These are phyloP conservation scores for Datisca glomerata DNA, from an alignment of 306 rosid genomes.

Conservation along the genomic window DNA sequence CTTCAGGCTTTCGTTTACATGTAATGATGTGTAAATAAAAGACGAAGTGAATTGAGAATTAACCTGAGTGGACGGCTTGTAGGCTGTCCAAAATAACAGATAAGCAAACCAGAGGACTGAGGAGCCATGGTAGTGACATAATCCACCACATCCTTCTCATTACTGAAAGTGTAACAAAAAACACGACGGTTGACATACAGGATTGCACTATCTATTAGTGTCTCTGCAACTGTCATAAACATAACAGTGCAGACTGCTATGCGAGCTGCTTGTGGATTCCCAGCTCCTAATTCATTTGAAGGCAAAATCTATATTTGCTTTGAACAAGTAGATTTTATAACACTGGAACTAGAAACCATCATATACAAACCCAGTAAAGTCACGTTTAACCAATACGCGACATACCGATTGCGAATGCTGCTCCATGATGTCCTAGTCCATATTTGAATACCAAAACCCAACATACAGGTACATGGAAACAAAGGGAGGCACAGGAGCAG, in stretches of 20 bases:
- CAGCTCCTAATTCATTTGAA: conserved; percentile 66
- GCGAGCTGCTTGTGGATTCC: conserved; percentile 40
- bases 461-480: conserved; percentile 38
- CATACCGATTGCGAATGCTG: conserved; percentile 53
- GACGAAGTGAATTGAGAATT: background rate
- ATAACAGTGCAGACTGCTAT: conserved; percentile 33
- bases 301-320: no score
- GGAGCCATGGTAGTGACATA: conserved; percentile 52
- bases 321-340: no score
- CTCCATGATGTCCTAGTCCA: conserved; percentile 41
- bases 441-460: conserved; percentile 60
- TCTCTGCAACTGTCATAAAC: conserved; percentile 21
- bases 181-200: conserved; percentile 29
- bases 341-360: conserved; percentile 26
- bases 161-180: conserved; percentile 49
- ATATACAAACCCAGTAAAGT: conserved; percentile 38
- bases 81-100: conserved; percentile 38
- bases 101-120: conserved; percentile 41
- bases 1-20: no score
- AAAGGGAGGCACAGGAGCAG: conserved; percentile 31
- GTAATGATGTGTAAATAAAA: background rate
- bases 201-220: conserved; percentile 23
- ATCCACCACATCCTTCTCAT: conserved; percentile 51
- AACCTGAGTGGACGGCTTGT: conserved; percentile 52
- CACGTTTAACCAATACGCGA: conserved; percentile 57